Evolutionary conservation across 164 flowering plant species (phyloP).

Genomic region (Magnolia sinica): DNA sequence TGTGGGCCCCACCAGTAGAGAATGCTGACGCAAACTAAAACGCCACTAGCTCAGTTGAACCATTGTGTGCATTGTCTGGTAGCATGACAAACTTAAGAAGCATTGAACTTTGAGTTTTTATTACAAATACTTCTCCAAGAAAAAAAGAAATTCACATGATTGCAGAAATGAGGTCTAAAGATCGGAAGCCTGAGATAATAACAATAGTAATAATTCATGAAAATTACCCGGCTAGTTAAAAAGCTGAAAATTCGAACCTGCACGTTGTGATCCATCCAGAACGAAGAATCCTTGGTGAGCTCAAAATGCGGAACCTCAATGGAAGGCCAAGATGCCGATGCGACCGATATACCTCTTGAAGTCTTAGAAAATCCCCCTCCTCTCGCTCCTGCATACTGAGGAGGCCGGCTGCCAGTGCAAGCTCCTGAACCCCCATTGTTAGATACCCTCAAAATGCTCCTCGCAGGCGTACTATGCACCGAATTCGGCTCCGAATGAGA

Average conservation of each 20-base stretch:
- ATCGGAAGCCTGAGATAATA: background rate
- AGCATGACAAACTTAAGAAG: background rate
- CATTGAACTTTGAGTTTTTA: background rate
- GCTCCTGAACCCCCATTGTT: conserved; percentile 27
- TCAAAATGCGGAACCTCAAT: conserved; percentile 56
- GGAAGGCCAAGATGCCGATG: conserved; percentile 11
- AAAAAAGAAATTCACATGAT: background rate
- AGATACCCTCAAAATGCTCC: conserved; percentile 31
- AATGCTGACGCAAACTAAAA: background rate
- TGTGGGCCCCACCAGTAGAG: background rate
- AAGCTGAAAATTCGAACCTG: conserved; percentile 45
- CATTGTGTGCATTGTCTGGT: background rate
- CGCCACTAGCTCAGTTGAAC: background rate
- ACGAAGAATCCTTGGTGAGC: conserved; percentile 60
- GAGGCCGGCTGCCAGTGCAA: conserved; percentile 25
- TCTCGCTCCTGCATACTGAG: conserved; percentile 26
- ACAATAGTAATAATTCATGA: background rate
- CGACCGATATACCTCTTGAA: conserved; percentile 31
- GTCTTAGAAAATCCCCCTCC: conserved; percentile 33
- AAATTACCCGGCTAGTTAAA: background rate
- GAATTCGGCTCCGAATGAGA: conserved; percentile 50
- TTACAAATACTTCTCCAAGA: background rate
- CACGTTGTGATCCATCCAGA: conserved; percentile 85
- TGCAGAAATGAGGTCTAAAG: background rate
- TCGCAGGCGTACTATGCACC: conserved; percentile 50